phyloP scores from a whole-genome alignment of 805 yeast species.

The Tetrapisispora nanseiensis region DNA sequence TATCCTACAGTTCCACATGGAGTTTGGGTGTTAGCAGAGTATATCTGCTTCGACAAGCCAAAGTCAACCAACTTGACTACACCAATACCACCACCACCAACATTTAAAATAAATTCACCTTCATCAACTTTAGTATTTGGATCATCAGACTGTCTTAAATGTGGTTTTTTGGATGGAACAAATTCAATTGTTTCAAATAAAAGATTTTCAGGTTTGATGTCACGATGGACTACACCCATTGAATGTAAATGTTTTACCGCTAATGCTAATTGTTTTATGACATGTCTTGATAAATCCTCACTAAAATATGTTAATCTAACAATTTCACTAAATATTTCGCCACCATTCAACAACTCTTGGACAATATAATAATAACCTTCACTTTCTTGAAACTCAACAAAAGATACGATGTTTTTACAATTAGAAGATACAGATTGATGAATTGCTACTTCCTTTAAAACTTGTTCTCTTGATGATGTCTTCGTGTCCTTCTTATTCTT shows the following conservation, averaged over 20 bases:
- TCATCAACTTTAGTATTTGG: slow-evolving; percentile 65
- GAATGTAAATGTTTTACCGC: slow-evolving; percentile 64
- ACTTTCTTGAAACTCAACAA: slow-evolving; percentile 58
- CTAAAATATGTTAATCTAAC: slow-evolving; percentile 57
- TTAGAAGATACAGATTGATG: slow-evolving; percentile 49
- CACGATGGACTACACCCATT: slow-evolving; percentile 74
- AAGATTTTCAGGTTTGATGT: slow-evolving; percentile 72
- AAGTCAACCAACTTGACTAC: slow-evolving; percentile 86
- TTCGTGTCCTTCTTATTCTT: slow-evolving; percentile 9
- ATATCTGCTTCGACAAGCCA: slow-evolving; percentile 84
- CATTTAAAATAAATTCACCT: slow-evolving; percentile 67
- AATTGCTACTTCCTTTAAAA: slow-evolving; percentile 69
- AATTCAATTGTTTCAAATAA: slow-evolving; percentile 52
- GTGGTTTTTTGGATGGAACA: slow-evolving; percentile 30
- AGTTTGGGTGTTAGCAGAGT: slow-evolving; percentile 83
- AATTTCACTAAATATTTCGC: slow-evolving; percentile 63
- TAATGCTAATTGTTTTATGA: slow-evolving; percentile 51
- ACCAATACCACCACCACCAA: slow-evolving; percentile 93
- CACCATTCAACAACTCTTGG: slow-evolving; percentile 67
- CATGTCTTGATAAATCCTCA: slow-evolving; percentile 55
- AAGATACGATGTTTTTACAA: slow-evolving; percentile 46
- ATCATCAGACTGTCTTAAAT: slow-evolving; percentile 57
- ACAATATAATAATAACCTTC: slow-evolving; percentile 54
- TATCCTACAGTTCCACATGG: slow-evolving; percentile 99
- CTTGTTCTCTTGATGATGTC: slow-evolving; percentile 39